Conservation (phyloP, 768 basidiomycete genomes). For the Royoungia palumana region DNA sequence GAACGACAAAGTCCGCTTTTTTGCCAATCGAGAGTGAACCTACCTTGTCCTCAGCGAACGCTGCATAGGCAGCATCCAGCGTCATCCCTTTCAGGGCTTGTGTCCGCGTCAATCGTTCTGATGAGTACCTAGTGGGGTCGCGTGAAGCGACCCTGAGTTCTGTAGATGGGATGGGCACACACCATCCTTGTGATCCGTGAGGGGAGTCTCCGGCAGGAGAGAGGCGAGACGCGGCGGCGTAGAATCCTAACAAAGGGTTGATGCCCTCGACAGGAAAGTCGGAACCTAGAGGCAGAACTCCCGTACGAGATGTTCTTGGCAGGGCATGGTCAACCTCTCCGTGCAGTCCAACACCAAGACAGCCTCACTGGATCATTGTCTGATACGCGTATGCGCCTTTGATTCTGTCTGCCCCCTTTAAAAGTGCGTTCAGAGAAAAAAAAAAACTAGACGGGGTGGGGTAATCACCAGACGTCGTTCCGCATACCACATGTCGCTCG, state of each 20-base stretch:
- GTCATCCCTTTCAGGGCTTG: conserved; percentile 93
- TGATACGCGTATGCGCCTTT: conserved; percentile 90
- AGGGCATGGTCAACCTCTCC: neutral
- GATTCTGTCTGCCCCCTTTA: conserved; percentile 77
- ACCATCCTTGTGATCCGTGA: conserved; percentile 84
- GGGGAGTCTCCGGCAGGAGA: conserved; percentile 71
- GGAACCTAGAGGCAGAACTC: conserved; percentile 76
- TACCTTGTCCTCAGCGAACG: conserved; percentile 65
- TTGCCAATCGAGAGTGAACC: conserved; percentile 78
- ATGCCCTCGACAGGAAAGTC: conserved; percentile 94
- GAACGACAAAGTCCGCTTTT: conserved; percentile 83
- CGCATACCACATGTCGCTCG: conserved; percentile 91
- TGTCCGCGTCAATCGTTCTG: conserved; percentile 69
- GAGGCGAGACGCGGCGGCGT: conserved; percentile 80
- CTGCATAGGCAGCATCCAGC: conserved; percentile 82
- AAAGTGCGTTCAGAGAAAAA: neutral
- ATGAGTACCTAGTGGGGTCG: conserved; percentile 59
- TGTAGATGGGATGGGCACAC: conserved; percentile 11
- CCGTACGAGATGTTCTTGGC: conserved; percentile 46
- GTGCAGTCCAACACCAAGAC: neutral
- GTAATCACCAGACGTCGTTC: conserved; percentile 64
- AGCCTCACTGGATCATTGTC: conserved; percentile 63
- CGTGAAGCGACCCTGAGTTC: neutral
- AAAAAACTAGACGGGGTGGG: conserved; percentile 1
- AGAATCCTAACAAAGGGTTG: conserved; percentile 86